These are phyloP conservation scores for Amanita thiersii DNA, from an alignment of 768 basidiomycete species.

Conservation along the genomic window DNA sequence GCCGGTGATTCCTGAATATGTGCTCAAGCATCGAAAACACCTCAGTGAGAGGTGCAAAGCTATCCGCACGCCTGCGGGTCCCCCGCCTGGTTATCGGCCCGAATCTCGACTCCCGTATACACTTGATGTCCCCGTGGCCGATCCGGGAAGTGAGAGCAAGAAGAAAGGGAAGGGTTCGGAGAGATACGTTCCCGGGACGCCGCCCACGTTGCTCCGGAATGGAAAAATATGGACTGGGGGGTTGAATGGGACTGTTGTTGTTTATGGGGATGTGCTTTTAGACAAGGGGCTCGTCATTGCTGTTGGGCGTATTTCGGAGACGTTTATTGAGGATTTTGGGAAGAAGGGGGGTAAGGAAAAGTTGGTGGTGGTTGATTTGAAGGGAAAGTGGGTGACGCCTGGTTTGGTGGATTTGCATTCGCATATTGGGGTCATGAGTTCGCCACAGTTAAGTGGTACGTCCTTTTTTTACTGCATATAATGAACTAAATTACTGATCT, in stretches of 20 bases:
- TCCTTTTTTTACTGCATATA: constrained; percentile 5
- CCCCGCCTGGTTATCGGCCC: constrained; percentile 2
- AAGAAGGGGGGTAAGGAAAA: constrained; percentile 5
- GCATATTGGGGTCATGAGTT: constrained; percentile 27
- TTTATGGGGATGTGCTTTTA: constrained; percentile 54
- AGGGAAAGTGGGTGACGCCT: constrained; percentile 53
- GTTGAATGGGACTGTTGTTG: constrained; percentile 43
- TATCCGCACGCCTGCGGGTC: constrained; percentile 3
- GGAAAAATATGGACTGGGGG: constrained; percentile 76
- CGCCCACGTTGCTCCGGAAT: constrained; percentile 50
- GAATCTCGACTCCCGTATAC: constrained; percentile 10
- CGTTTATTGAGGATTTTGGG: constrained; percentile 11
- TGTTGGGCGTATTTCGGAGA: constrained; percentile 31
- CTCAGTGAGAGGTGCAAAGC: constrained; percentile 1
- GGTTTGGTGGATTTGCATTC: constrained; percentile 42
- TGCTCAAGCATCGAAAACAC: neutral
- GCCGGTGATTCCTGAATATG: too few relatives aligned
- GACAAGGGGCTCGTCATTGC: constrained; percentile 55
- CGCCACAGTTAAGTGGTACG: constrained; percentile 23
- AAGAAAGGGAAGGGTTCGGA: constrained; percentile 30
- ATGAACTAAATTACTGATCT: neutral
- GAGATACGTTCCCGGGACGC: constrained; percentile 46
- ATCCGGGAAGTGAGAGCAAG: too few relatives aligned
- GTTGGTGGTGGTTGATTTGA: constrained; percentile 39
- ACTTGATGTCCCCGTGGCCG: neutral